These are phyloP conservation scores for Candida maltosa DNA, from an alignment of 805 yeast genomes.

Conservation along the genomic window DNA sequence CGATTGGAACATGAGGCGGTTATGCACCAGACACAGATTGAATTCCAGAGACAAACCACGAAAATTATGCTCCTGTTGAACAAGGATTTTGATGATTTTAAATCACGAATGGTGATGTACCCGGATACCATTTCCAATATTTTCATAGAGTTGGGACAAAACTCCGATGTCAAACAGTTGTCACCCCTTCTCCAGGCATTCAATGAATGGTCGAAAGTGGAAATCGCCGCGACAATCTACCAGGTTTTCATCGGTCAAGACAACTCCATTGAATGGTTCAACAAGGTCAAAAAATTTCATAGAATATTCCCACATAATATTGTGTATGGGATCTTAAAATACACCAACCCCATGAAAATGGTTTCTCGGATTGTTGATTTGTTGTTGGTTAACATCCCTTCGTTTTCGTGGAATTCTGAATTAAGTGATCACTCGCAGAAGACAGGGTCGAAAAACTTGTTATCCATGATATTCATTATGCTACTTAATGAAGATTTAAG, in stretches of 20 bases:
- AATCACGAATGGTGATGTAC: conserved; percentile 46
- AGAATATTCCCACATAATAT: conserved; percentile 74
- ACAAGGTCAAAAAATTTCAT: conserved; percentile 71
- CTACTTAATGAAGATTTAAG: conserved; percentile 72
- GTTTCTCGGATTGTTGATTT: conserved; percentile 77
- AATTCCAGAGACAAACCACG: conserved; percentile 69
- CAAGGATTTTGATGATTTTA: conserved; percentile 56
- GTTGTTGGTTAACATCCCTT: conserved; percentile 52
- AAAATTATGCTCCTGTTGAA: conserved; percentile 53
- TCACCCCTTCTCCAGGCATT: conserved; percentile 68
- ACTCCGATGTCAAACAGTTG: conserved; percentile 50
- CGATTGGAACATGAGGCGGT: conserved; percentile 60
- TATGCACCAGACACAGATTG: conserved; percentile 57
- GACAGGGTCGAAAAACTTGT: conserved; percentile 32
- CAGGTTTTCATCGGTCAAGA: conserved; percentile 80
- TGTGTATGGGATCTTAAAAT: conserved; percentile 70
- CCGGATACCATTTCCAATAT: conserved; percentile 56
- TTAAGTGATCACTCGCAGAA: conserved; percentile 8
- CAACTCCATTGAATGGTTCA: conserved; percentile 70
- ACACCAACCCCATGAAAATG: conserved; percentile 85
- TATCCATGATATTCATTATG: conserved; percentile 73
- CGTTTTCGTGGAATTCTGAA: conserved; percentile 16
- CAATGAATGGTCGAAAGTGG: conserved; percentile 79
- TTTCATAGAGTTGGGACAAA: conserved; percentile 62
- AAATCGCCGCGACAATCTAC: conserved; percentile 80